Conservation (phyloP, 495 filamentous ascomycete species). For the Articulospora tetracladia region DNA sequence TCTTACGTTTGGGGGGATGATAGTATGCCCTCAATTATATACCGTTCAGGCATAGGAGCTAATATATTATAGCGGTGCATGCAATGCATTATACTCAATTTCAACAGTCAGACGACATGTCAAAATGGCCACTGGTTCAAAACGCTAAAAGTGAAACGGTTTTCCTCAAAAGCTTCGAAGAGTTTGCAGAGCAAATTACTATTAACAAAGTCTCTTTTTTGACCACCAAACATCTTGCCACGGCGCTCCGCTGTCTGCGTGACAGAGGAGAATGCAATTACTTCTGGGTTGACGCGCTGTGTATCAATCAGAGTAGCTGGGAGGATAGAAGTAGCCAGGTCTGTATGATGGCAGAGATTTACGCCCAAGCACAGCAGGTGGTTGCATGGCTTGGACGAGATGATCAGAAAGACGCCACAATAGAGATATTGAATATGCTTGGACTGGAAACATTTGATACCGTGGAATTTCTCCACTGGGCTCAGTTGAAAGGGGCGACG, state of each 20-base stretch:
- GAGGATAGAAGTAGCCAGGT: not conserved
- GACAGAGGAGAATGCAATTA: not conserved
- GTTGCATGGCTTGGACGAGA: not conserved
- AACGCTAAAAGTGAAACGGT: too few species aligned
- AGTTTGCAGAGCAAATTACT: not conserved
- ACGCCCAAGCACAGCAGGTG: not conserved
- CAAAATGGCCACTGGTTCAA: too few species aligned
- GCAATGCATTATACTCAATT: too few species aligned
- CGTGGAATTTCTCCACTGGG: not conserved
- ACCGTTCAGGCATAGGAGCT: too few species aligned
- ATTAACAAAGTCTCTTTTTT: not conserved
- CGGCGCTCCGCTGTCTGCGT: not conserved
- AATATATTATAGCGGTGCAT: too few species aligned
- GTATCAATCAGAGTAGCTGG: not conserved
- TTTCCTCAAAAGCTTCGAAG: too few species aligned
- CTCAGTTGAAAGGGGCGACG: not conserved
- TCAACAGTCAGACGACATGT: too few species aligned
- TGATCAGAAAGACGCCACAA: not conserved
- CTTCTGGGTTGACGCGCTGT: too few species aligned
- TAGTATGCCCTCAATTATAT: too few species aligned
- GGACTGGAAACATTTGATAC: not conserved
- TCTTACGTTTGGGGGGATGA: too few species aligned
- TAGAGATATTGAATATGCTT: not conserved
- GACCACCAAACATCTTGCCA: not conserved
- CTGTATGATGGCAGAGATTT: not conserved